These are phyloP conservation scores for Bromus sterilis DNA, from an alignment of 176 grass and related monocot genomes.

Conservation along the genomic window DNA sequence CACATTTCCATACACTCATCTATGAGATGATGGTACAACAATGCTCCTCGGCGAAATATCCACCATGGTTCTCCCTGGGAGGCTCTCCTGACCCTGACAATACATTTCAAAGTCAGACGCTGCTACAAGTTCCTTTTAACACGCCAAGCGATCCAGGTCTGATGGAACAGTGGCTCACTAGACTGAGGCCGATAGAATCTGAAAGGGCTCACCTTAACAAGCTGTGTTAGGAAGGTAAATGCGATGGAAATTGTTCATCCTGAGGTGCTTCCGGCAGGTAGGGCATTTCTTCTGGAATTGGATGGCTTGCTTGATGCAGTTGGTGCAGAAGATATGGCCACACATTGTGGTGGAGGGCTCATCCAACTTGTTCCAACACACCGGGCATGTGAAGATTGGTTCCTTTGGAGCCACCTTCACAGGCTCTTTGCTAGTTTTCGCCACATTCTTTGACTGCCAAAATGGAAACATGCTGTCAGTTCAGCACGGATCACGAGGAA, in stretches of 20 bases:
- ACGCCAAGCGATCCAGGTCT: not conserved
- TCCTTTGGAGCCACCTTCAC: constrained; percentile 40
- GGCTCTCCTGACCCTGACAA: constrained; percentile 10
- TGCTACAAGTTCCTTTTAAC: not conserved
- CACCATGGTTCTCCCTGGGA: no score
- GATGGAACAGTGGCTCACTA: not conserved
- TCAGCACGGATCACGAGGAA: not conserved
- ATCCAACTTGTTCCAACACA: constrained; percentile 72
- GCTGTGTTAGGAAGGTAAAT: constrained; percentile 63
- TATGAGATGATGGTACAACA: not conserved
- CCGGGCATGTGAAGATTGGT: constrained; percentile 62
- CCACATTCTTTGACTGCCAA: constrained; percentile 15
- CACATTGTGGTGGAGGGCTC: constrained; percentile 77
- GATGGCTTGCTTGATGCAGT: constrained; percentile 76
- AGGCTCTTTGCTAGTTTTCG: constrained; percentile 25
- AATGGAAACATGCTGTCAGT: not conserved
- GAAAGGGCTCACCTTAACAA: constrained; percentile 22
- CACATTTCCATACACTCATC: not conserved
- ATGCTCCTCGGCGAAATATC: not conserved
- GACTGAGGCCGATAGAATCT: not conserved
- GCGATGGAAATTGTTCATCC: constrained; percentile 51
- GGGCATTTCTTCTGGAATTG: constrained; percentile 86
- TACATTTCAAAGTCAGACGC: not conserved
- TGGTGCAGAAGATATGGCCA: constrained; percentile 75
- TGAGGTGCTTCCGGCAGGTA: constrained; percentile 64